A percentile compares a stretch with the other conserved stretches of the same genome.
These are phyloP conservation scores for Macrophomina phaseolina DNA, from an alignment of 2,329 filamentous ascomycete genomes.

Conservation along the genomic window DNA sequence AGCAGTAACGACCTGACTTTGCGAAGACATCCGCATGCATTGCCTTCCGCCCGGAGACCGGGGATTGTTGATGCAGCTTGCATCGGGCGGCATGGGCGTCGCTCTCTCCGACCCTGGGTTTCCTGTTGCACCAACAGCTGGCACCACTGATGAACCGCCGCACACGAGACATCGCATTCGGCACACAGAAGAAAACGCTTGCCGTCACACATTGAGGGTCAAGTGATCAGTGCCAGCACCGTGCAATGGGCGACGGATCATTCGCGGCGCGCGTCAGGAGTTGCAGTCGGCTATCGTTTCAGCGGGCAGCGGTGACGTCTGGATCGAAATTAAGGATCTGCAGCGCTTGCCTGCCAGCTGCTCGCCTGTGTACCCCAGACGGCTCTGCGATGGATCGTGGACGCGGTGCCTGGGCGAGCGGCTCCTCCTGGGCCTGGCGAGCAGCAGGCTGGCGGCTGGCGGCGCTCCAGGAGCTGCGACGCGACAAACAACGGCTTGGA, in stretches of 20 bases:
- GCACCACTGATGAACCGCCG: conserved; percentile 15
- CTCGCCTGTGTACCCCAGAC: conserved; percentile 21
- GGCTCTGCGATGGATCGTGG: conserved; percentile 7
- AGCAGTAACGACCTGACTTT: conserved; percentile 18
- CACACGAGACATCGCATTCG: conserved; percentile 27
- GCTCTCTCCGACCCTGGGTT: conserved; percentile 11
- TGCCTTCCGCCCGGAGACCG: conserved; percentile 22
- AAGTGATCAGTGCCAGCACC: conserved; percentile 24
- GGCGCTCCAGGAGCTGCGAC: conserved; percentile 16
- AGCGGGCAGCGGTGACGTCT: conserved; percentile 24
- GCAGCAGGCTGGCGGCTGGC: conserved; percentile 9
- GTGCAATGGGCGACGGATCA: conserved; percentile 27
- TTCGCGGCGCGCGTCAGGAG: conserved; percentile 25
- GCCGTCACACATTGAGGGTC: conserved; percentile 27
- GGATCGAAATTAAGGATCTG: conserved; percentile 23
- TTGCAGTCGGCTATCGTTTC: conserved; percentile 28
- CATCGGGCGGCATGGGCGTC: conserved; percentile 9
- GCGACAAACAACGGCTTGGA: conserved; percentile 21
- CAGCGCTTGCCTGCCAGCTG: conserved; percentile 21
- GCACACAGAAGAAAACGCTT: conserved; percentile 25
- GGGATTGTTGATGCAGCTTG: conserved; percentile 24
- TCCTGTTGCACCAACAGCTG: conserved; percentile 20
- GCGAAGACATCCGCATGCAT: conserved; percentile 18
- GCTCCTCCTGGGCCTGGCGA: conserved; percentile 5
- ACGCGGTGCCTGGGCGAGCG: conserved; percentile 16